Conservation (phyloP, 73 alveolate genomes). For the Uronychia binucleata region DNA sequence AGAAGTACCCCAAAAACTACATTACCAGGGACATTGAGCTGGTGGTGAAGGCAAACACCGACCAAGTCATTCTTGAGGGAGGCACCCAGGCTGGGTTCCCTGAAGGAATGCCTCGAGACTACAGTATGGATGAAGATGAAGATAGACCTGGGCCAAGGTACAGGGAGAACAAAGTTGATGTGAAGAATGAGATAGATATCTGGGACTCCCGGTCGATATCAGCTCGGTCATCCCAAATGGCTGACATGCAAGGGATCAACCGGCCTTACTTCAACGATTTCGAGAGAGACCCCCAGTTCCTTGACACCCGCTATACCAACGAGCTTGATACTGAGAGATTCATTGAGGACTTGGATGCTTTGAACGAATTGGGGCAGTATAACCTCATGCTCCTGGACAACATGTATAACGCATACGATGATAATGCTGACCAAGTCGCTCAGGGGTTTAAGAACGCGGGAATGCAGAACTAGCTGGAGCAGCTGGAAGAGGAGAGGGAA, state of each 20-base stretch:
- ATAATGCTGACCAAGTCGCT: constrained; percentile 10
- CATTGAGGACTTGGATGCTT: not conserved
- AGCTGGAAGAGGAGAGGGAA: constrained; percentile 16
- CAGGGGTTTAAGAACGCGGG: not conserved
- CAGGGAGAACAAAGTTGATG: not conserved
- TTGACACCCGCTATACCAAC: not conserved
- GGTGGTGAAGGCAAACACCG: not conserved
- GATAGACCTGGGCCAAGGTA: not conserved
- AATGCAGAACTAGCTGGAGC: not conserved
- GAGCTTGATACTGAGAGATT: not conserved
- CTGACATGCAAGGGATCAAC: not conserved
- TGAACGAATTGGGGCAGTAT: constrained; percentile 11
- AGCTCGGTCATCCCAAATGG: not conserved
- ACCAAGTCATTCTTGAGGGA: not conserved
- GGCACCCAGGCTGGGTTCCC: not conserved
- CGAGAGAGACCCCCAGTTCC: not conserved
- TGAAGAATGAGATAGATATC: not conserved
- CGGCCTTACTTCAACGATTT: not conserved
- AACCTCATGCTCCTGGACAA: constrained; percentile 19
- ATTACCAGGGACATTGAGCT: constrained; percentile 7
- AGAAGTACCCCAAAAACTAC: constrained; percentile 9
- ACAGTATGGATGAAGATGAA: not conserved
- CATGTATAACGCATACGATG: constrained; percentile 23
- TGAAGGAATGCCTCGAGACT: not conserved
- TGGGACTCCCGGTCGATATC: not conserved